Base-by-base conservation (phyloP, 2,329 filamentous ascomycete species). In the Gliomastix tumulicola region DNA sequence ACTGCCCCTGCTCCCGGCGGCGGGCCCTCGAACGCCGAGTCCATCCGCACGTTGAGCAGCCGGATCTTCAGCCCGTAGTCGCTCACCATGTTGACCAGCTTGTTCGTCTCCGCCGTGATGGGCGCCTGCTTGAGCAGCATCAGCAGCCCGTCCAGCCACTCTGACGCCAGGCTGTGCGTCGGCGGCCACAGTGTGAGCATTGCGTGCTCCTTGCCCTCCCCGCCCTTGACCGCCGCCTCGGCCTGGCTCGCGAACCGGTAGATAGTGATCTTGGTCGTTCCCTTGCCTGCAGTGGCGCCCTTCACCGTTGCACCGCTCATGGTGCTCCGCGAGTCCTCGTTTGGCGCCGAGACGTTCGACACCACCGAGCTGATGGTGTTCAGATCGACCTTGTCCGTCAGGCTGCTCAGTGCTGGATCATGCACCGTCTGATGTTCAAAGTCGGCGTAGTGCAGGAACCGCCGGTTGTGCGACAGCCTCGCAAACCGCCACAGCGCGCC, bases 71-170 rank as follows among this genome's bases (percentile, higher is more conserved):
- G 66, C 5, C 92, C 89, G 55, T 95, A 97, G 48, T 94, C 85
- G 52, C 81, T 80, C 41, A 97, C 85, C 49, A 96, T 66, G 38
- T 82, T 79, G 37, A 96, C 82, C 43, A 97, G 66, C 59, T 92
- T 94, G 55, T 84, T 90, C 23, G 92, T 97, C 63, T 97, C 90
- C 4, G 88, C 79, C n/a, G 92, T 98, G 55, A 98, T 96, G 16
- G 92, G 92, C 41, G 89, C 79, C 60, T 98, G 92, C 54, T 94
- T 88, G 18, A 98, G 72, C 37, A 98, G 70, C 88, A 98, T 94
- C 39, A 97, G 71, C 45, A 98, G 65, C 2, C 92, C 92, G 56
- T 98, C 92, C 6, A 98, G 72, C 92, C 92, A 98, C 62, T 98
- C 92, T 1, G 88, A 94, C 9, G 92, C 92, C 33, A 92, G 66